Conservation (phyloP, 2,329 filamentous ascomycete species). For the Tolypocladium nubicola region DNA sequence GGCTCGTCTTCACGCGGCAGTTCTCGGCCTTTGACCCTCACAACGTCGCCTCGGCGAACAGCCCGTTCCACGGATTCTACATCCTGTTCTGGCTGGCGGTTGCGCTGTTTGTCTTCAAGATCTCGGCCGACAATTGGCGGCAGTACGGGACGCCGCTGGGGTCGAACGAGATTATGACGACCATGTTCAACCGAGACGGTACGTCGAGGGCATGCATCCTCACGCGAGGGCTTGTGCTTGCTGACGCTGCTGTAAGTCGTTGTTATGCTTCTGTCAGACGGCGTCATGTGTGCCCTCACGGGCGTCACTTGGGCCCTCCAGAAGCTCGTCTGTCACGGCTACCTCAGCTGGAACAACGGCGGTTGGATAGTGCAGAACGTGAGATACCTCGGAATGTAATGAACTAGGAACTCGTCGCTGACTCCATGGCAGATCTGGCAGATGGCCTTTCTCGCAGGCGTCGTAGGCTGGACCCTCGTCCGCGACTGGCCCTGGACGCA, state of each 20-base stretch:
- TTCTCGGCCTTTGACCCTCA: slow-evolving; percentile 68
- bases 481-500: slow-evolving; percentile 78
- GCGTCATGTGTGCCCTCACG: slow-evolving; percentile 56
- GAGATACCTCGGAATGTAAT: slow-evolving; percentile 10
- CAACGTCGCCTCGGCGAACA: slow-evolving; percentile 53
- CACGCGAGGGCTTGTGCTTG: background rate
- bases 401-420: background rate
- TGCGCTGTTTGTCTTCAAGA: slow-evolving; percentile 53
- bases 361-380: slow-evolving; percentile 68
- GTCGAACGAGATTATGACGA: slow-evolving; percentile 58
- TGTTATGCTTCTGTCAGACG: slow-evolving; percentile 52
- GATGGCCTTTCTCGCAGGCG: slow-evolving; percentile 46
- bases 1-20: slow-evolving; percentile 59
- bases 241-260: slow-evolving; percentile 24
- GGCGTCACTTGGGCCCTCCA: slow-evolving; percentile 58
- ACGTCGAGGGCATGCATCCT: slow-evolving; percentile 5
- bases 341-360: slow-evolving; percentile 53
- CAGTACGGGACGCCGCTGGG: slow-evolving; percentile 59
- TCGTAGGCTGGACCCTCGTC: slow-evolving; percentile 56
- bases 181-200: slow-evolving; percentile 50
- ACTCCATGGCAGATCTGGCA: slow-evolving; percentile 51
- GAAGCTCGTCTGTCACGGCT: slow-evolving; percentile 44
- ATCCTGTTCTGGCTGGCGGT: slow-evolving; percentile 69
- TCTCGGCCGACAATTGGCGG: slow-evolving; percentile 58
- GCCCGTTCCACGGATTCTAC: slow-evolving; percentile 70